Evolutionary conservation across 176 grass and related monocot species (phyloP), one percentile per base, ranked within the genome.

Genomic region (Carex scoparia): DNA sequence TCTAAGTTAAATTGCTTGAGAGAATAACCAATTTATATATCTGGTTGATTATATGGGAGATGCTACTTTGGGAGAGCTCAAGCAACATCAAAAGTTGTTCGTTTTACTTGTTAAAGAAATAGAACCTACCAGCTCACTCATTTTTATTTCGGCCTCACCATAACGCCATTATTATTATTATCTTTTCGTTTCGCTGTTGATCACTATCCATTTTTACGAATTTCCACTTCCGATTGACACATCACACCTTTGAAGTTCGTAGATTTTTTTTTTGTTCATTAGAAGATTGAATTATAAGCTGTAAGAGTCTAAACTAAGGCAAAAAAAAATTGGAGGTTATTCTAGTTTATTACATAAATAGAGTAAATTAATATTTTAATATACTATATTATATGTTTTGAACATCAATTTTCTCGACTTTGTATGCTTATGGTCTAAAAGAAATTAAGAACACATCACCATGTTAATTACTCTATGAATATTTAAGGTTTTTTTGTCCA

Each of bases 101-200:
- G n/a, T 67, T 83, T 83, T 67, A 62, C n/a, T 76, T 55, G 23
- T 68, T 53, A 68, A 83, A 83, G 37, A 83, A 83, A 65, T 83
- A 83, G 61, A 66, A 83, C 38, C 80, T 65, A 83, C 80, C 80
- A 83, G 80, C 80, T 83, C 61, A 83, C 80, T 83, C 60, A 54
- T 83, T 83, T 83, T 83, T 83, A 83, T 83, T 68, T 68, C 61
- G 28, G 38, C 80, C 80, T 65, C 40, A 67, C 80, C 80, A 83
- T 68, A 83, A 65, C 61, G 80, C 80, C 37, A 83, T 83, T 83
- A 83, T 68, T 65, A 65, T 68, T 65, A 65, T 68, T 66, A 83
- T 68, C 80, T 83, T 81, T 68, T 83, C n/a, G 61, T 83, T 67
- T 31, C 5, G 42, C 68, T 49, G 3, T 67, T 31, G 3, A 31